Conservation (phyloP, 305 asterid genomes). For the Fraxinus angustifolia region DNA sequence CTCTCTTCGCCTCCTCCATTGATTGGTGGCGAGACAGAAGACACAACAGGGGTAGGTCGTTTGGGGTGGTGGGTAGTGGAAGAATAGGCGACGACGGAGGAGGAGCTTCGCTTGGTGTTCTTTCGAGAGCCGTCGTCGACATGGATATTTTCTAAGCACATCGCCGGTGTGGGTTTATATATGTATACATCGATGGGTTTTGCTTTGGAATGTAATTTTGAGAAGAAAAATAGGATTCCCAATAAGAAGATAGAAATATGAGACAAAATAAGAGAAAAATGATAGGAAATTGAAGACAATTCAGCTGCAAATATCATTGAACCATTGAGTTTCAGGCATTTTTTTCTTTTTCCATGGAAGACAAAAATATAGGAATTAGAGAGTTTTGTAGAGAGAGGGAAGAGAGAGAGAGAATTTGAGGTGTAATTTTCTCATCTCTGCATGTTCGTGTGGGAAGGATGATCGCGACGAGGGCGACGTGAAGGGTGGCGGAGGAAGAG, state of each 20-base stretch:
- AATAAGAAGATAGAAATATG: neutral
- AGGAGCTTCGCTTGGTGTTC: slow-evolving; percentile 57
- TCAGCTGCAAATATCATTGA: neutral
- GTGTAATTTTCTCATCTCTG: neutral
- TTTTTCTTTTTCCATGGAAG: neutral
- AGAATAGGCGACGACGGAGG: slow-evolving; percentile 18
- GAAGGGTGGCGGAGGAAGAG: no score
- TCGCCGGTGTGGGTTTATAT: slow-evolving; percentile 50
- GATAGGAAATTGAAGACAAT: neutral
- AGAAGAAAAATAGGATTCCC: neutral
- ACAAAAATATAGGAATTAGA: neutral
- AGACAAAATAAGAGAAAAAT: neutral
- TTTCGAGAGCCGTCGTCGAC: slow-evolving; percentile 86
- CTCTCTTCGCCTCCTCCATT: neutral
- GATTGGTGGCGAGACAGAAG: slow-evolving; percentile 9
- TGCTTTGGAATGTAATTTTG: slow-evolving; percentile 20
- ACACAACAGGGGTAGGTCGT: slow-evolving; percentile 27
- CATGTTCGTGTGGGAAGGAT: slow-evolving; percentile 31
- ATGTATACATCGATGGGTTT: slow-evolving; percentile 40
- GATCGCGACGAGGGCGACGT: neutral
- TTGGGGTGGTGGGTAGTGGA: slow-evolving; percentile 20
- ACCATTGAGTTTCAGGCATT: no score
- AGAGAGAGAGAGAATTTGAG: neutral
- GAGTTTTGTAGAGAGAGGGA: neutral
- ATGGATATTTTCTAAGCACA: slow-evolving; percentile 68